These are phyloP conservation scores for Sutorius australiensis DNA, from an alignment of 768 basidiomycete genomes.

Conservation along the genomic window DNA sequence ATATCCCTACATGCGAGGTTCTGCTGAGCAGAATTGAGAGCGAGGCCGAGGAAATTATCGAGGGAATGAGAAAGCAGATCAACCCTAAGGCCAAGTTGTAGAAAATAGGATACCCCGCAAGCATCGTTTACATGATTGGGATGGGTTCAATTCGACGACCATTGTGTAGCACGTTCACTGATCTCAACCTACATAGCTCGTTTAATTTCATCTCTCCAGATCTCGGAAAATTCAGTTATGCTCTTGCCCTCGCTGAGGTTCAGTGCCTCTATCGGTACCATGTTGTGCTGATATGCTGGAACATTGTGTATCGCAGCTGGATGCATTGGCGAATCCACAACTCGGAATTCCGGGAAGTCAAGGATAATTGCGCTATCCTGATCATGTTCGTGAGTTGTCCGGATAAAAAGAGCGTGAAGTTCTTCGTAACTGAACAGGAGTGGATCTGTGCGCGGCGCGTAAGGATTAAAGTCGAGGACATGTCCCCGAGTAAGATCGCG, in stretches of 20 bases:
- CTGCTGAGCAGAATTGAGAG: conserved; percentile 65
- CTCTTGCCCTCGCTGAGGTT: conserved; percentile 68
- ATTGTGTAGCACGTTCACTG: background rate
- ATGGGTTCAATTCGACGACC: background rate
- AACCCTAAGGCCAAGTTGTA: conserved; percentile 22
- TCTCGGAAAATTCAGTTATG: conserved; percentile 68
- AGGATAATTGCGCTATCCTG: background rate
- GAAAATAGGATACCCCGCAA: conserved; percentile 1
- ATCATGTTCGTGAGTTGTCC: conserved; percentile 2
- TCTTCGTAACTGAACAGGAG: conserved; percentile 84
- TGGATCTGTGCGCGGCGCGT: conserved; percentile 79
- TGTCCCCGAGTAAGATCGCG: conserved; percentile 73
- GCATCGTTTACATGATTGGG: background rate
- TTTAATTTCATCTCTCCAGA: conserved; percentile 55
- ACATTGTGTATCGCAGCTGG: conserved; percentile 63
- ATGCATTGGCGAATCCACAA: conserved; percentile 73
- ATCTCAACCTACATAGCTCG: conserved; percentile 26
- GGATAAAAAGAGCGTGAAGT: conserved; percentile 42
- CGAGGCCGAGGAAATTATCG: conserved; percentile 70
- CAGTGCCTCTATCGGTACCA: conserved; percentile 89
- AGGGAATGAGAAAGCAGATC: conserved; percentile 35
- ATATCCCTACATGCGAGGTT: conserved; percentile 78
- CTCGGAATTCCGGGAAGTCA: conserved; percentile 45
- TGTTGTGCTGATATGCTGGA: conserved; percentile 80
- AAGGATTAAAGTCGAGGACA: conserved; percentile 91